These are phyloP conservation scores for Sparassis latifolia DNA, from an alignment of 1,284 basidiomycete species.

Conservation along the genomic window DNA sequence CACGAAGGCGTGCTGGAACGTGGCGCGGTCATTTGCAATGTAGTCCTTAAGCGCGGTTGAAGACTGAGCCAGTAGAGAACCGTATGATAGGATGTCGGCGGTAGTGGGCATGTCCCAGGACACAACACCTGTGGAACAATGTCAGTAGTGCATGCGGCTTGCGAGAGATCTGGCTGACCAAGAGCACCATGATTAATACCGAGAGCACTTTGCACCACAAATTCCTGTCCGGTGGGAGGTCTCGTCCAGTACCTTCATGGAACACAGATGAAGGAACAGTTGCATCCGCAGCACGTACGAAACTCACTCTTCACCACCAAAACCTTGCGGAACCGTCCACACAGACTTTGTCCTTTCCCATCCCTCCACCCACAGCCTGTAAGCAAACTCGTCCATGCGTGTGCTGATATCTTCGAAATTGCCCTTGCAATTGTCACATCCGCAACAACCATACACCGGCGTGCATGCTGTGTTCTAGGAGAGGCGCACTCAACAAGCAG, in stretches of 20 bases:
- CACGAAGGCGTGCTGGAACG: conserved; percentile 21
- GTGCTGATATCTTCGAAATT: conserved; percentile 55
- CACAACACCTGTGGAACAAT: conserved; percentile 41
- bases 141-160: neutral
- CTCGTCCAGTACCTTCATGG: conserved; percentile 56
- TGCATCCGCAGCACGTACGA: neutral
- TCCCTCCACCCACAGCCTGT: conserved; percentile 51
- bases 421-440: conserved; percentile 49
- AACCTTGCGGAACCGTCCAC: conserved; percentile 75
- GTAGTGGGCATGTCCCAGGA: conserved; percentile 67
- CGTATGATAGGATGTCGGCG: conserved; percentile 49
- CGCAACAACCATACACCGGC: conserved; percentile 61
- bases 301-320: conserved; percentile 54
- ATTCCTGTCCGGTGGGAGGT: conserved; percentile 62
- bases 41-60: conserved; percentile 33
- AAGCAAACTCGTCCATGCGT: conserved; percentile 55
- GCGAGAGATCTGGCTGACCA: conserved; percentile 27
- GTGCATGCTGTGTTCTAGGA: conserved; percentile 43
- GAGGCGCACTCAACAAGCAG: neutral
- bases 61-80: conserved; percentile 45
- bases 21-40: conserved; percentile 28
- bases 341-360: conserved; percentile 59
- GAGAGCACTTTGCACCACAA: conserved; percentile 54
- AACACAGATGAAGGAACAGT: neutral
- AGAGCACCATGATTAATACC: conserved; percentile 67